Base-by-base conservation (phyloP, 345 rosid species). In the Aquilaria sinensis region DNA sequence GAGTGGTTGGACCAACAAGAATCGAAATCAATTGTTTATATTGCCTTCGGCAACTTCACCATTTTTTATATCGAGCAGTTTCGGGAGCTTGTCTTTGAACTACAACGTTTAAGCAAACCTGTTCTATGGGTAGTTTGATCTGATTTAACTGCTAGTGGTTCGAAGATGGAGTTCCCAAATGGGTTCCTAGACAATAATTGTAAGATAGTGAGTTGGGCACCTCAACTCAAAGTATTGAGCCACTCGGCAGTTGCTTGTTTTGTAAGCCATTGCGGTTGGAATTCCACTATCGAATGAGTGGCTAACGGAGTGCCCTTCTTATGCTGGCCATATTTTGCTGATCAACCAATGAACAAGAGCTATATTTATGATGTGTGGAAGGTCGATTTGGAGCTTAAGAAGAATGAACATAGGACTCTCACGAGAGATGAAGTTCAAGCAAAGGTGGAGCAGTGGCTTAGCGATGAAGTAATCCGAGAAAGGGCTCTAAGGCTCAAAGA, bases 261-360 rank as follows among this genome's bases (percentile, higher is more conserved):
- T 47, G 71, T 78, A 47, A 49, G 60, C 53, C 68, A 64, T 45
- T 31, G 54, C 31, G 68, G 68, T 33, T 64, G 68, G 68, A 64
- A 60, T 56, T 64, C 60, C 4, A 45, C 23, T 0, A 64, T 83
- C 56, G 89, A 88, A 68, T 84, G 80, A n/a, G 67, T 72, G 2
- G 60, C 75, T 55, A 78, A 65, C 15, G 88, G 88, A 3, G 59
- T 78, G 15, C 89, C 90, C 7, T 66, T 88, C 74, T 37, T 82
- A 29, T 79, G 86, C 49, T 67, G 80, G 59, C 92, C 88, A 16
- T 72, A 67, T 61, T 77, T 78, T 48, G 73, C 72, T 6, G 90
- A 81, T 49, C 88, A 77, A 30, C 78, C 72, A 57, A 72, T 41
- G 48, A 79, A 72, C 60, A 58, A 57, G 69, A 47, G 62, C 3